Percentiles rank a stretch among this genome's conserved stretches.
phyloP scores from a whole-genome alignment of 345 rosid species.

The Schrenkiella parvula region DNA sequence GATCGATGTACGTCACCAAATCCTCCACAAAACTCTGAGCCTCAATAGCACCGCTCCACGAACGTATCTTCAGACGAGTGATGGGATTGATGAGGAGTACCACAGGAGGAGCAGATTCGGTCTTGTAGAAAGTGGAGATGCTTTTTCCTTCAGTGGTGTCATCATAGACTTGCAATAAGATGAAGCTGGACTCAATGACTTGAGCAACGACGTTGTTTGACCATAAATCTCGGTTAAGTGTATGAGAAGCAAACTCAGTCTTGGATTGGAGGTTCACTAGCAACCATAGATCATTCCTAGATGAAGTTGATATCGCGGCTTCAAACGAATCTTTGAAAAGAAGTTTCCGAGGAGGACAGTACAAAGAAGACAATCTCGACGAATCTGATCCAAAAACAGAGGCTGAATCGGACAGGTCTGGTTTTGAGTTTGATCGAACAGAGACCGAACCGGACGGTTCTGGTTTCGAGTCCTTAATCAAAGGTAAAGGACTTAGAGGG shows the following conservation, averaged over 20 bases:
- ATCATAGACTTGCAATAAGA: neutral
- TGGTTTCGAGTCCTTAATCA: no score
- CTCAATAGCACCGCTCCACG: conserved; percentile 71
- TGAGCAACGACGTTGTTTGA: neutral
- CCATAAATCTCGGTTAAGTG: neutral
- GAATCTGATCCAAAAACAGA: neutral
- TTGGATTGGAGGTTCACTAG: conserved; percentile 1
- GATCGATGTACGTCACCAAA: neutral
- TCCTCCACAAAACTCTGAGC: conserved; percentile 75
- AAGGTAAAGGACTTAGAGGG: neutral
- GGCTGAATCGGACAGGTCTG: neutral
- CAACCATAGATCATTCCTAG: neutral
- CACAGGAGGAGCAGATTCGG: conserved; percentile 36
- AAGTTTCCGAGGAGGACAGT: neutral
- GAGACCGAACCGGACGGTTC: no score
- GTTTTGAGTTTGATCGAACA: no score
- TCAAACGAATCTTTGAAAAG: neutral
- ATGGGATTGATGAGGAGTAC: neutral
- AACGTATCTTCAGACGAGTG: conserved; percentile 54
- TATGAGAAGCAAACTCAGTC: neutral
- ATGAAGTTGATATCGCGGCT: neutral
- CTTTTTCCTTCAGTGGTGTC: conserved; percentile 45
- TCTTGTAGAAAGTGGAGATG: conserved; percentile 60
- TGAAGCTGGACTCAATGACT: neutral
- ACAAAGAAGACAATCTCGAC: neutral